phyloP scores from a whole-genome alignment of 129 eudicot genomes.

The Arctium lappa region DNA sequence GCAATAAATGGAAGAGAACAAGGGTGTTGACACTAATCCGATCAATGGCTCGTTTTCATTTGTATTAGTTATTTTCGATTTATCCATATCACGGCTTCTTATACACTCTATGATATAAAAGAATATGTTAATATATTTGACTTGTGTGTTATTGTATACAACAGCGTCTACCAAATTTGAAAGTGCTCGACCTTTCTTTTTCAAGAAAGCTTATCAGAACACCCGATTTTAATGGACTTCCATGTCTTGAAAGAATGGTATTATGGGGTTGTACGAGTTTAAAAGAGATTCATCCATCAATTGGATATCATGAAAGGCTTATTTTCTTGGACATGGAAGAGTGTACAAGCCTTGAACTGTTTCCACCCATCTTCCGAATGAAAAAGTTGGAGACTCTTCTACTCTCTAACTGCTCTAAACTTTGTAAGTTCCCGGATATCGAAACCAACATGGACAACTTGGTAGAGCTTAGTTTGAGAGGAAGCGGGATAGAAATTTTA shows the following conservation, averaged over 20 bases:
- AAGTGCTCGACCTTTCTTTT: not conserved
- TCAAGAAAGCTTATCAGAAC: not conserved
- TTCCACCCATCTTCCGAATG: not conserved
- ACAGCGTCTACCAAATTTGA: not conserved
- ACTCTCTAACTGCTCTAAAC: not conserved
- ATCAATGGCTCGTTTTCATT: not conserved
- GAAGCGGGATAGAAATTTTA: not conserved
- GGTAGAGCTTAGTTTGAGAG: not conserved
- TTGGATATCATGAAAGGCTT: not conserved
- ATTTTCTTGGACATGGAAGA: not conserved
- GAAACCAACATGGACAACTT: not conserved
- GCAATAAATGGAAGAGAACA: not conserved
- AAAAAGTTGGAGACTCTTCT: not conserved
- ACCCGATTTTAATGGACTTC: not conserved
- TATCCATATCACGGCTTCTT: not conserved
- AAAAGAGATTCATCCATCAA: constrained; percentile 5
- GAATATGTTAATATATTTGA: not conserved
- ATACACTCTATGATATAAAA: not conserved
- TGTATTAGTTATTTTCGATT: not conserved
- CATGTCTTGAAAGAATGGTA: not conserved
- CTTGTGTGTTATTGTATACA: not conserved
- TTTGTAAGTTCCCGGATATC: not conserved
- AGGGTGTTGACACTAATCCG: not conserved
- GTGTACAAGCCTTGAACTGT: not conserved
- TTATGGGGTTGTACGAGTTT: not conserved